These are phyloP conservation scores for Botrytis porri DNA, from an alignment of 2,329 filamentous ascomycete genomes.

Conservation along the genomic window DNA sequence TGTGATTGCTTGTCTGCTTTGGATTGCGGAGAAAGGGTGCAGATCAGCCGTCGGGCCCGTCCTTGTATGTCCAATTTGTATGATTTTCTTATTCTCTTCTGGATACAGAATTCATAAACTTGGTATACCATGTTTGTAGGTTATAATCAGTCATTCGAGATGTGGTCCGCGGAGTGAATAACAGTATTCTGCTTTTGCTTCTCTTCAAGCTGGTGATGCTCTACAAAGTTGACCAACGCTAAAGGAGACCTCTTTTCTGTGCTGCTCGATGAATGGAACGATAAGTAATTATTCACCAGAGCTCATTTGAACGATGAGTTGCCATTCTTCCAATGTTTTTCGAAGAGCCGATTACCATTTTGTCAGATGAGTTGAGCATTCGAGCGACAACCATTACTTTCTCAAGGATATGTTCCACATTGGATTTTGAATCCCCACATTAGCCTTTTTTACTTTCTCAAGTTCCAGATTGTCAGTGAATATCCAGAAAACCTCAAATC, in stretches of 20 bases:
- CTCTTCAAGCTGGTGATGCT: background rate
- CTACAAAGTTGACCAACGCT: no score
- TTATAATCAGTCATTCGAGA: background rate
- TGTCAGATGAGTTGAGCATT: background rate
- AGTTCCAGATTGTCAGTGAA: background rate
- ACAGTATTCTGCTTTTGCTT: background rate
- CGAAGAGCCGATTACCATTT: conserved; percentile 50
- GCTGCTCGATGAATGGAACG: no score
- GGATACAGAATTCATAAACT: no score
- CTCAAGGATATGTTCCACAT: background rate
- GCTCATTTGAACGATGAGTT: no score
- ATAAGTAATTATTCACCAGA: no score
- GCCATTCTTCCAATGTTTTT: conserved; percentile 51
- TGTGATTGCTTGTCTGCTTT: background rate
- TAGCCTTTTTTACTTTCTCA: background rate
- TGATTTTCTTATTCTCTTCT: background rate
- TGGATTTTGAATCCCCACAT: accelerated
- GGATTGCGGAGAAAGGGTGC: background rate
- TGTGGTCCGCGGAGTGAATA: background rate
- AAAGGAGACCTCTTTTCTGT: background rate
- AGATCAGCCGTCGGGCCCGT: background rate
- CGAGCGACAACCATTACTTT: background rate
- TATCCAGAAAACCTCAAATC: background rate
- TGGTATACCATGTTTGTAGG: background rate
- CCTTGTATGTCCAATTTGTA: background rate